phyloP scores from a whole-genome alignment of 2,329 filamentous ascomycete species.

The Fusarium sacchari region DNA sequence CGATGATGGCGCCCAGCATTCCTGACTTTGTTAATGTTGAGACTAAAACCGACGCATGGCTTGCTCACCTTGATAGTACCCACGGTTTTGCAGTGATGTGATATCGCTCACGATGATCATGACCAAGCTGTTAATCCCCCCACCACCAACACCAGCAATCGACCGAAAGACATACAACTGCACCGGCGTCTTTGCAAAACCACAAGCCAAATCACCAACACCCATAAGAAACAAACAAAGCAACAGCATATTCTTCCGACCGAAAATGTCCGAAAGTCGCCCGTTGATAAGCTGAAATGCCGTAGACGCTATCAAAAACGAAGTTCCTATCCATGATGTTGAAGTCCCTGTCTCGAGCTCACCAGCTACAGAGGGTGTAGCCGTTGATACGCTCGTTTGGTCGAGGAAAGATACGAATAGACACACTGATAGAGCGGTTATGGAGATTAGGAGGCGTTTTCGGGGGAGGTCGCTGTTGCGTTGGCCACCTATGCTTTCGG shows the following conservation, averaged over 20 bases:
- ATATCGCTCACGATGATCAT: conserved; percentile 54
- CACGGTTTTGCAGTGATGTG: conserved; percentile 33
- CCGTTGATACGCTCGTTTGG: not conserved
- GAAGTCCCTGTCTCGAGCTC: not conserved
- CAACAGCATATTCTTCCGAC: not conserved
- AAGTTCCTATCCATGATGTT: not conserved
- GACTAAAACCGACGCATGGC: not conserved
- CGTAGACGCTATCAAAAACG: not conserved
- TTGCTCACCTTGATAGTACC: not conserved
- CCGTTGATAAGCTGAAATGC: not conserved
- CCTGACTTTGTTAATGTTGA: not conserved
- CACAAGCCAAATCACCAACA: not conserved
- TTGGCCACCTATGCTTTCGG: conserved; percentile 44
- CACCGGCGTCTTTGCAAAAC: conserved; percentile 28
- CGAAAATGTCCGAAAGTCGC: not conserved
- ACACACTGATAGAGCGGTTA: conserved; percentile 13
- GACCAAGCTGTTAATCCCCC: conserved; percentile 48
- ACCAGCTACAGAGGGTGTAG: not conserved
- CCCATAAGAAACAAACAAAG: not conserved
- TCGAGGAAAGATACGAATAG: not conserved
- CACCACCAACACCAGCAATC: conserved; percentile 49
- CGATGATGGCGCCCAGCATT: not conserved
- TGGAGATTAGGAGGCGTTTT: conserved; percentile 44
- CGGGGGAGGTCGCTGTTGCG: conserved; percentile 48
- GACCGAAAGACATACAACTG: conserved; percentile 51